These are phyloP conservation scores for Acanthamoeba healyi DNA, from an alignment of 208 protist species.

Conservation along the genomic window DNA sequence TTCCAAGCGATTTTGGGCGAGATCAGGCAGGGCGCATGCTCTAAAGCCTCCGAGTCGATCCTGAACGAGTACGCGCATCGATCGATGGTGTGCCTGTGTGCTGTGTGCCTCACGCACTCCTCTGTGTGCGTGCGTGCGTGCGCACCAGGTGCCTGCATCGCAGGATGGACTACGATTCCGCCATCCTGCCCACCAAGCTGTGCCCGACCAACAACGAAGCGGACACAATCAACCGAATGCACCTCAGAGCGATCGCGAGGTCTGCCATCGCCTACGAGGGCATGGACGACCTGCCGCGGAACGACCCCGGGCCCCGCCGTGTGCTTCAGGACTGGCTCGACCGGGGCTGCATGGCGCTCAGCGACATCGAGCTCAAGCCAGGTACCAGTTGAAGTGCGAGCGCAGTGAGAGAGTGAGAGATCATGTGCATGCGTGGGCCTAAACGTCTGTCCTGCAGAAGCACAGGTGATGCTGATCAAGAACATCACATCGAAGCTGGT, in stretches of 20 bases:
- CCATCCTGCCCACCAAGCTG: background rate
- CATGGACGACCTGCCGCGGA: background rate
- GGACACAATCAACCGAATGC: background rate
- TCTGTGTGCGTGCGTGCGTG: background rate
- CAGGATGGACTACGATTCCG: background rate
- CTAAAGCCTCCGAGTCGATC: background rate
- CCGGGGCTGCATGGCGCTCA: background rate
- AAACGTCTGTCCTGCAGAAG: slow-evolving; percentile 75
- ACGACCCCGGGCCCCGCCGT: background rate
- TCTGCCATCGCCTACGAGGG: background rate
- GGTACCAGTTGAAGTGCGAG: background rate
- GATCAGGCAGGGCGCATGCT: background rate
- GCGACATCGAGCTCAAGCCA: slow-evolving; percentile 77
- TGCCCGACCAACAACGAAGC: slow-evolving; percentile 10
- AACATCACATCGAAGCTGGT: slow-evolving; percentile 80
- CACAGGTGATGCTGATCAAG: slow-evolving; percentile 88
- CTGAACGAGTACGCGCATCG: background rate
- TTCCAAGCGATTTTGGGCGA: slow-evolving; percentile 37
- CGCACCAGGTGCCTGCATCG: background rate
- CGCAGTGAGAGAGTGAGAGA: background rate
- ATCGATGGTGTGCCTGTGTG: background rate
- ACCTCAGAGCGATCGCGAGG: background rate
- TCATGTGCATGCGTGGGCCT: background rate
- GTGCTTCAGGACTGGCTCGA: background rate
- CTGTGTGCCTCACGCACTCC: background rate